Base-by-base conservation (phyloP, 371 early-diverging fungal genomes). In the Actinomucor elegans region DNA sequence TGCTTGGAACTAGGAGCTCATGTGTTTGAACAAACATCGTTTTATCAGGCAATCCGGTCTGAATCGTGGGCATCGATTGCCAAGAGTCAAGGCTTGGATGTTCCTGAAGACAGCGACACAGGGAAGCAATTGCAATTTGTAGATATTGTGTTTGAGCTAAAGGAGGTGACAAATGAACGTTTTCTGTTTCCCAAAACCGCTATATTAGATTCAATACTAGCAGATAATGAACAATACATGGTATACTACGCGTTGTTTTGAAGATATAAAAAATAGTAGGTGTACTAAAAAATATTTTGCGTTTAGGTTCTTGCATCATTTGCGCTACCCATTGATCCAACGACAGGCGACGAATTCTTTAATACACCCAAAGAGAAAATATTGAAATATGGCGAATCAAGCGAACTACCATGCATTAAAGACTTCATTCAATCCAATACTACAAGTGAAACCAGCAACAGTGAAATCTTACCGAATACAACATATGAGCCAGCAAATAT, bases 61-160 rank as follows among this genome's bases (percentile, higher is more conserved):
- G 69, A 73, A 5, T 42, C 60, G 15, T 72, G 71, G 71, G 8
- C 34, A 6, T 46, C 43, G 0, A 53, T 54, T 37, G 60, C 54
- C 0, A 41, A 54, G 29, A 37, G 33, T 7, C 44, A 48, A 32
- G 49, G 27, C 1, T 5, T 53, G 2, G 21, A 47, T 10, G 31
- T 21, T 12, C 28, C 18, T n/a, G 32, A 46, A 18, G 44, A 45
- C 0, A 4, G 20, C n/a, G 45, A 34, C 20, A 29, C 28, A 34
- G n/a, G n/a, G n/a, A n/a, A 5, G 45, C 38, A 20, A 7, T 46
- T 71, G 4, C 35, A 56, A 4, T 70, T 56, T 48, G 36, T 32
- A 5, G 74, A 79, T 55, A 56, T 79, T 9, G 75, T 75, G 11
- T 59, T 79, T 42, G 79, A 79, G 38, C 48, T 79, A 31, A 69